A percentile compares a stretch with the other conserved stretches of the same genome.
These are phyloP conservation scores for Fusarium veterinarium DNA, from an alignment of 2,329 filamentous ascomycete species.

Conservation along the genomic window DNA sequence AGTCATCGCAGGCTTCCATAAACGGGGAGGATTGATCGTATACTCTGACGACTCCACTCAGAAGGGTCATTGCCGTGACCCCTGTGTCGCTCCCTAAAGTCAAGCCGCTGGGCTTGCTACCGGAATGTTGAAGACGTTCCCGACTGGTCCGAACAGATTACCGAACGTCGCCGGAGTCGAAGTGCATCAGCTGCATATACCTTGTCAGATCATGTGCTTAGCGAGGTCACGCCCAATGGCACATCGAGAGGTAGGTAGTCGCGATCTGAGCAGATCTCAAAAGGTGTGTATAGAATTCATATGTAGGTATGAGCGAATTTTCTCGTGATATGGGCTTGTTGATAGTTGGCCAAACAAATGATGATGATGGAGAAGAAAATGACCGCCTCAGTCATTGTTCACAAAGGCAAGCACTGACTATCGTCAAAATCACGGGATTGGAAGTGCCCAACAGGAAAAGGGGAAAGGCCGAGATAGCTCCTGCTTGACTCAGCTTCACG, in stretches of 20 bases:
- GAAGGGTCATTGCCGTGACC: conserved; percentile 31
- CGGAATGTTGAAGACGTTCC: conserved; percentile 39
- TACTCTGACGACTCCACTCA: conserved; percentile 15
- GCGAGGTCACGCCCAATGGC: conserved; percentile 71
- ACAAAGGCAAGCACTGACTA: not conserved
- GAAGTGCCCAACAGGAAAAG: not conserved
- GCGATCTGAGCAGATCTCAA: conserved; percentile 73
- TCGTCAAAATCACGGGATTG: not conserved
- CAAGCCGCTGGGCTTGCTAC: conserved; percentile 32
- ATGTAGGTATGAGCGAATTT: conserved; percentile 3
- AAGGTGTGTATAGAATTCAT: conserved; percentile 26
- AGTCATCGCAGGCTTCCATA: conserved; percentile 22
- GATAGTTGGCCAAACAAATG: not conserved
- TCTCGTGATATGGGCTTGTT: not conserved
- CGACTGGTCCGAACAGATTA: conserved; percentile 35
- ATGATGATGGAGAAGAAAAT: not conserved
- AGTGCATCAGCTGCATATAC: conserved; percentile 66
- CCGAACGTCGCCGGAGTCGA: conserved; percentile 61
- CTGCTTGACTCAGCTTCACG: not conserved
- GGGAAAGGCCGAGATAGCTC: not conserved
- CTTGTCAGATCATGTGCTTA: conserved; percentile 61
- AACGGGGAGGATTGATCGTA: conserved; percentile 25
- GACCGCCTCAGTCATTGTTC: no score
- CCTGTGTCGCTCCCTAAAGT: conserved; percentile 33
- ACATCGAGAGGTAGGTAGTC: conserved; percentile 73